phyloP scores from a whole-genome alignment of 2,329 filamentous ascomycete genomes.

The Aspergillus sp. region DNA sequence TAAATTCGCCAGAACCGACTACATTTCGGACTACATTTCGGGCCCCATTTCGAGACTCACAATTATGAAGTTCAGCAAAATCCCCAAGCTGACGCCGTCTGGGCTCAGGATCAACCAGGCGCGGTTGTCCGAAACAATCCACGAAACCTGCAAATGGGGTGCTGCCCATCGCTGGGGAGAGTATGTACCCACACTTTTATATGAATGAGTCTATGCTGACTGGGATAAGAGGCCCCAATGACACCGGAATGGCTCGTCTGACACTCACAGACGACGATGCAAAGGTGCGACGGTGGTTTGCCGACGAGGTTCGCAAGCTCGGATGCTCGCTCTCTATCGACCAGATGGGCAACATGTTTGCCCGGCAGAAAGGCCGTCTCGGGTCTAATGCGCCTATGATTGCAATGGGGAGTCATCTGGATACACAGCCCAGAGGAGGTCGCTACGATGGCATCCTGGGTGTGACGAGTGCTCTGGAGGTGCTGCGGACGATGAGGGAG shows the following conservation, averaged over 20 bases:
- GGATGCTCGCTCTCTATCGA: constrained; percentile 67
- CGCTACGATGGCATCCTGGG: constrained; percentile 75
- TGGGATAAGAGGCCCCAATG: constrained; percentile 15
- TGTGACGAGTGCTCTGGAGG: constrained; percentile 67
- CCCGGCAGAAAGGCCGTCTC: constrained; percentile 20
- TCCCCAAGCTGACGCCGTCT: constrained; percentile 11
- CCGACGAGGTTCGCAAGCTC: constrained; percentile 56
- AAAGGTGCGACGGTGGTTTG: constrained; percentile 68
- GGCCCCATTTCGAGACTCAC: too few species aligned
- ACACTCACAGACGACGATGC: constrained; percentile 69
- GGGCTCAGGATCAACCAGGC: constrained; percentile 28
- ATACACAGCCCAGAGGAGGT: constrained; percentile 32
- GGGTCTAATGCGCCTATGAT: constrained; percentile 27
- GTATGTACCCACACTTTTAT: constrained; percentile 11
- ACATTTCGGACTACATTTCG: too few species aligned
- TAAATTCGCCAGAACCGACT: not conserved
- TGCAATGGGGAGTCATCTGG: constrained; percentile 49
- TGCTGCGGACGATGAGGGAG: constrained; percentile 66
- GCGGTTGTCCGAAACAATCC: constrained; percentile 31
- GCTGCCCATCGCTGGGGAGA: constrained; percentile 28
- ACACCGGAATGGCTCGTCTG: constrained; percentile 67
- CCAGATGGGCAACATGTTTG: constrained; percentile 52
- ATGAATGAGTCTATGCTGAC: not conserved
- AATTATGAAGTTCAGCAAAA: not conserved
- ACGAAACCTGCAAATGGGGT: constrained; percentile 35